Evolutionary conservation across 208 protist species (phyloP).

Genomic region (Willaertia magna): DNA sequence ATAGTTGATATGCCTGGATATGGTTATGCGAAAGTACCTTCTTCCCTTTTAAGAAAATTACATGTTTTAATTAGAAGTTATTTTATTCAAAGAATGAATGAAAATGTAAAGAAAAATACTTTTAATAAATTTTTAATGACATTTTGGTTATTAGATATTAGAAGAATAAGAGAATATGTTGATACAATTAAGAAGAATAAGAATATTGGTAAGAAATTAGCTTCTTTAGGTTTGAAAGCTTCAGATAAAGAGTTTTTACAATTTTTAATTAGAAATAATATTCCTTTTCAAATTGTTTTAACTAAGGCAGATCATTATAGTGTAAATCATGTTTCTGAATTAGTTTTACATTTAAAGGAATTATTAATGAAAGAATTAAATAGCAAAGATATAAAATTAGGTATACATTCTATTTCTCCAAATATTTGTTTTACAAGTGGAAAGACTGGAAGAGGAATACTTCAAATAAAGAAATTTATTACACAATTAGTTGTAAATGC

Average conservation of each 20-base stretch:
- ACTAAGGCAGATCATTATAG: neutral
- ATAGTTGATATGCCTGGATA: neutral
- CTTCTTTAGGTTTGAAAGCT: neutral
- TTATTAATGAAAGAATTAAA: neutral
- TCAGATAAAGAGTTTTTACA: neutral
- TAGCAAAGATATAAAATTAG: neutral
- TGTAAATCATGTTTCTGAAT: neutral
- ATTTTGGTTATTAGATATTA: neutral
- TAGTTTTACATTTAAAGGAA: neutral
- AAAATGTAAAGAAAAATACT: neutral
- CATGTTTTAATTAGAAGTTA: neutral
- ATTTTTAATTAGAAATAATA: neutral
- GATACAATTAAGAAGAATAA: neutral
- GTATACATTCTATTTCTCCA: neutral
- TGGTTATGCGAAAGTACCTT: neutral
- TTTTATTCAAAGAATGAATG: neutral
- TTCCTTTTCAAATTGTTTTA: neutral
- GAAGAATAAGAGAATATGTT: neutral
- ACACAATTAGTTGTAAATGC: too few relatives aligned
- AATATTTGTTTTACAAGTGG: neutral
- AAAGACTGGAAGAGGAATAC: neutral
- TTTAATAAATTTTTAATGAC: neutral
- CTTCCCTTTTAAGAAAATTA: neutral
- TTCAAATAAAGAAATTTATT: neutral
- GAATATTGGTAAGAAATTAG: neutral